Base-by-base conservation (phyloP, 768 basidiomycete species). In the Tylopilus intermedius region DNA sequence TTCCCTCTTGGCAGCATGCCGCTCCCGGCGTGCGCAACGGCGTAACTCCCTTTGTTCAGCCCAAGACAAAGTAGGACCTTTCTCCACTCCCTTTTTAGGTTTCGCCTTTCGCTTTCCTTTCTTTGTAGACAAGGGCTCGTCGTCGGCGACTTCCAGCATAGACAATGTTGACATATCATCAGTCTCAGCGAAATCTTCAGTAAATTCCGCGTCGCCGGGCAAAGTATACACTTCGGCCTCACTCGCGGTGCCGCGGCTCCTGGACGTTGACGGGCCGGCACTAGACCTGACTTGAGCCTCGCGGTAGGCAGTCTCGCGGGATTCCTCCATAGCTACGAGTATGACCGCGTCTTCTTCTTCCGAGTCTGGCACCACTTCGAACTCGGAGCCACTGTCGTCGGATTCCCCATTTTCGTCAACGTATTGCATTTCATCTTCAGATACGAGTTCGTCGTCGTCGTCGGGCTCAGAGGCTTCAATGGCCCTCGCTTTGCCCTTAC, bases 301-400 rank as follows among this genome's bases (percentile, higher is more conserved):
- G 29, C 52, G 58, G 6, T 63, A 66, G 24, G 67, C 69, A 51
- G 64, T 69, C 52, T 74, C 71, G 49, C 81, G 64, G 21, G 88
- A 90, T 54, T 72, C 60, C 50, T 74, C 69, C 38, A 86, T 74
- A 27, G 84, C 87, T 22, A 74, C 76, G 14, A 90, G 37, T 81
- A 87, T 78, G 21, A 81, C 50, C 0, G 53, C 13, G 14, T 15
- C 58, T 15, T 73, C 70, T 32, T 63, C 58, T 32, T 75, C 72
- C 40, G 73, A 73, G 24, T 74, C 73, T 18, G 68, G 47, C 2
- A 58, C 65, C 13, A 69, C 64, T 39, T 78, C 71, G 57, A 84
- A 87, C 51, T 85, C 84, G 38, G 86, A 87, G 26, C 75, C 82
- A 53, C 68, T 68, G 49, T 73, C 77, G 29, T 77, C 77, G 15